Percentiles rank a stretch among this genome's conserved stretches.
These are phyloP conservation scores for Suillus subalutaceus DNA, from an alignment of 768 basidiomycete species.

Conservation along the genomic window DNA sequence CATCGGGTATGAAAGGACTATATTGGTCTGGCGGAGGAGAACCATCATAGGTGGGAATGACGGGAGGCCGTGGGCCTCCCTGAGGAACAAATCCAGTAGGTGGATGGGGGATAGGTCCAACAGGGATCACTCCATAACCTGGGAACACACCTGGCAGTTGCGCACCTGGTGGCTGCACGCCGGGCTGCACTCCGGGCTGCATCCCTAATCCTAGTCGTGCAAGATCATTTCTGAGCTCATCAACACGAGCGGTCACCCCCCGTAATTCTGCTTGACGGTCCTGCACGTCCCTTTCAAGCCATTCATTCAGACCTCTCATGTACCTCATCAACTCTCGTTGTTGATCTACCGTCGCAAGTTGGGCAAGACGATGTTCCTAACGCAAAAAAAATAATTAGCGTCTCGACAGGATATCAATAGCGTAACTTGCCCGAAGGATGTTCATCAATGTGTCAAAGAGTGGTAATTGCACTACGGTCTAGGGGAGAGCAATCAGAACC, in stretches of 20 bases:
- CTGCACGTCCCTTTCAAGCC: constrained; percentile 77
- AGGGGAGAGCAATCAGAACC: constrained; percentile 13
- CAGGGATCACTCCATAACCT: constrained; percentile 17
- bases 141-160: not conserved
- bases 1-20: constrained; percentile 31
- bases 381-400: constrained; percentile 11
- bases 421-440: constrained; percentile 57
- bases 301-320: constrained; percentile 73
- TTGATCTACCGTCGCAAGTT: constrained; percentile 75
- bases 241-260: constrained; percentile 64
- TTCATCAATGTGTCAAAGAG: constrained; percentile 73
- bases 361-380: constrained; percentile 77
- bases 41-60: constrained; percentile 21
- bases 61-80: constrained; percentile 20
- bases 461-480: constrained; percentile 67
- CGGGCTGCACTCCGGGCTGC: constrained; percentile 23
- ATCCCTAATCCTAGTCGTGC: constrained; percentile 49
- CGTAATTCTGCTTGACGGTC: constrained; percentile 78
- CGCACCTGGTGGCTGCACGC: constrained; percentile 28
- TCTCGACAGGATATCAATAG: constrained; percentile 7
- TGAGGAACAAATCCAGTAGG: constrained; percentile 29
- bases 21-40: constrained; percentile 10
- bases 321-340: constrained; percentile 82
- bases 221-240: constrained; percentile 46
- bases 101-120: constrained; percentile 17